Base-by-base conservation (phyloP, 352 stramenopile species). In the Blastocystis sp. region DNA sequence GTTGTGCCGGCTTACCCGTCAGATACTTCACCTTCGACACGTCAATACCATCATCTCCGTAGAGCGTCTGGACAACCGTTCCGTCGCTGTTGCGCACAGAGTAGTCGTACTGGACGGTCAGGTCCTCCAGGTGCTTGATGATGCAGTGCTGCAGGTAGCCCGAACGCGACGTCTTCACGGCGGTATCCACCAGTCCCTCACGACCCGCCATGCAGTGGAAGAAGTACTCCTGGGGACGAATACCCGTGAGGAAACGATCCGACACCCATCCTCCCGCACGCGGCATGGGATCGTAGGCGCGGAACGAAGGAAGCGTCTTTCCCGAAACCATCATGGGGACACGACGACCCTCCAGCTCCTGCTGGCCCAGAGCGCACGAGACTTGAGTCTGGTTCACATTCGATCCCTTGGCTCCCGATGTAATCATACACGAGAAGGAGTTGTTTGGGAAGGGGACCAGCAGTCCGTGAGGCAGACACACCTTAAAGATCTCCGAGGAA, bases 321-420 rank as follows among this genome's bases (percentile, higher is more conserved):
- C 96, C 96, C 88, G 92, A 97, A 84, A 93, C 95, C 86, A 99
- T 94, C 67, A 98, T 93, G 38, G 96, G 97, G 78, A 99, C 96
- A 88, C 97, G 94, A 36, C 96, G 92, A 44, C 97, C 97, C 90
- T 99, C 97, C 8, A 99, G 90, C 29, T 95, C 95, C 88, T 99
- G 97, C 88, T 99, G 97, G 53, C 97, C 97, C 44, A 99, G 91
- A 71, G 93, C 94, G 90, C 96, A 99, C 46, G 94, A 97, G 72
- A 99, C 96, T 89, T 97, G 93, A 38, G 95, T 98, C 89, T 99
- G 96, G 91, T 99, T 99, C 11, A 99, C 96, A 90, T 97, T 97
- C 46, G 94, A 98, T 14, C 97, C 97, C 91, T 99, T 99, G 24
- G 96, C 96, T 87, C 97, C 97, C 40, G 96, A 98, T 14, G 97